phyloP scores from a whole-genome alignment of 305 asterid genomes.

The Stenogyne calaminthoides region DNA sequence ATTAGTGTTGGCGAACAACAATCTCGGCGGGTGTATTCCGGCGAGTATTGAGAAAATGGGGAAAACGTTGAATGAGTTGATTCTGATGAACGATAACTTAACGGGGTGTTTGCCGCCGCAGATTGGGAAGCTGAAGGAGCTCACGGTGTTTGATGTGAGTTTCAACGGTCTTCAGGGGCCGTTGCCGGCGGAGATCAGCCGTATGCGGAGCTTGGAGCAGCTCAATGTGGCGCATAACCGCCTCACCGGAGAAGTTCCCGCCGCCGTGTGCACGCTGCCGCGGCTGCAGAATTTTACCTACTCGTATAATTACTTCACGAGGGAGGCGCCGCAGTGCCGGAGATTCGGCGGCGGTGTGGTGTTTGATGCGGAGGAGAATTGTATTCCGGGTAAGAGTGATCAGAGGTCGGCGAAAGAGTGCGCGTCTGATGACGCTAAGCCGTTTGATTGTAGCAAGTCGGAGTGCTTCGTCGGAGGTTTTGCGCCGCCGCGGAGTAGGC shows the following conservation, averaged over 20 bases:
- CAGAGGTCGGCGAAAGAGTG: constrained; percentile 71
- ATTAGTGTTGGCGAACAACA: constrained; percentile 67
- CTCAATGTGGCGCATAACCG: constrained; percentile 62
- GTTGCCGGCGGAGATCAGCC: constrained; percentile 53
- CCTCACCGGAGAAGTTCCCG: constrained; percentile 62
- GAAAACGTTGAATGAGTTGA: constrained; percentile 61
- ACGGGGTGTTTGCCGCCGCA: constrained; percentile 74
- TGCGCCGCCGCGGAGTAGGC: background rate
- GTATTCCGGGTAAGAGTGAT: constrained; percentile 56
- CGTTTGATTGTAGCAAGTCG: constrained; percentile 66
- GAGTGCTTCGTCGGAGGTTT: constrained; percentile 34
- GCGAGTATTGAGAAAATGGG: constrained; percentile 71
- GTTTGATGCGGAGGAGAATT: constrained; percentile 59
- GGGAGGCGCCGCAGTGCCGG: constrained; percentile 57
- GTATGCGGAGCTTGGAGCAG: constrained; percentile 53
- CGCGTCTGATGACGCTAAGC: constrained; percentile 63
- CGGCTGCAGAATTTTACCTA: constrained; percentile 60
- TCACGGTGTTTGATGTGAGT: constrained; percentile 61
- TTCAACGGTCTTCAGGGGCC: constrained; percentile 54
- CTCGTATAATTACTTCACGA: constrained; percentile 59
- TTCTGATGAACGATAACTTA: constrained; percentile 54
- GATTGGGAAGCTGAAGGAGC: constrained; percentile 55
- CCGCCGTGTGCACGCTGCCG: constrained; percentile 55
- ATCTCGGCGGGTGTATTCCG: constrained; percentile 77
- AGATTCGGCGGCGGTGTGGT: constrained; percentile 41